Evolutionary conservation across 1,284 basidiomycete genomes (phyloP).

Genomic region (Vanrija sp.): DNA sequence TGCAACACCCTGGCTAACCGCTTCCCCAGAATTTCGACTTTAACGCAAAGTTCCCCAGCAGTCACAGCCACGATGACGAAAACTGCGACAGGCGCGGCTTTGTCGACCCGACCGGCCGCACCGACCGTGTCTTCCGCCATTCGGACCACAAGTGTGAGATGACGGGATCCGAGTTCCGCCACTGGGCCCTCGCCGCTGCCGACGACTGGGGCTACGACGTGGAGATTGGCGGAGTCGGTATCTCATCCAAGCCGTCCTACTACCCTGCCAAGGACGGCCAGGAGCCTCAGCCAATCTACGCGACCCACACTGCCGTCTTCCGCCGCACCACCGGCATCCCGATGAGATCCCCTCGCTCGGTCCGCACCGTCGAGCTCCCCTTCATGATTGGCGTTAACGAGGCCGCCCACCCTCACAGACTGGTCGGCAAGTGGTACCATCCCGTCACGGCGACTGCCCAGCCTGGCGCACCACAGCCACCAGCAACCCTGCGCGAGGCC

Average conservation of each 20-base stretch:
- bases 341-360: constrained; percentile 45
- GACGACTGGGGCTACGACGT: constrained; percentile 62
- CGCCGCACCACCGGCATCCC: constrained; percentile 44
- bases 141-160: constrained; percentile 91
- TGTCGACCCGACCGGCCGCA: constrained; percentile 72
- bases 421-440: constrained; percentile 57
- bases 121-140: constrained; percentile 58
- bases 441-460: constrained; percentile 22
- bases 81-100: constrained; percentile 52
- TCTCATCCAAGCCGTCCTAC: constrained; percentile 45
- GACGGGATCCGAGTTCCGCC: constrained; percentile 71
- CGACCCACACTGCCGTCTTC: constrained; percentile 71
- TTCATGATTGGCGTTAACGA: constrained; percentile 43
- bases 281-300: constrained; percentile 51
- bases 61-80: constrained; percentile 49
- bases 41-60: constrained; percentile 74
- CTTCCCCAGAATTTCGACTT: constrained; percentile 53
- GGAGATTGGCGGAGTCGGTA: constrained; percentile 44
- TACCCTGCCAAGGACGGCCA: constrained; percentile 34
- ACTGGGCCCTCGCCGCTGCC: constrained; percentile 62
- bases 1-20: neutral
- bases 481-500: constrained; percentile 55
- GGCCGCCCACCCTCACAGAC: constrained; percentile 40
- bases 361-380: constrained; percentile 44
- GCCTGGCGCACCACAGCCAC: constrained; percentile 45